Base-by-base conservation (phyloP, 345 rosid species). In the Physaria fendleri region DNA sequence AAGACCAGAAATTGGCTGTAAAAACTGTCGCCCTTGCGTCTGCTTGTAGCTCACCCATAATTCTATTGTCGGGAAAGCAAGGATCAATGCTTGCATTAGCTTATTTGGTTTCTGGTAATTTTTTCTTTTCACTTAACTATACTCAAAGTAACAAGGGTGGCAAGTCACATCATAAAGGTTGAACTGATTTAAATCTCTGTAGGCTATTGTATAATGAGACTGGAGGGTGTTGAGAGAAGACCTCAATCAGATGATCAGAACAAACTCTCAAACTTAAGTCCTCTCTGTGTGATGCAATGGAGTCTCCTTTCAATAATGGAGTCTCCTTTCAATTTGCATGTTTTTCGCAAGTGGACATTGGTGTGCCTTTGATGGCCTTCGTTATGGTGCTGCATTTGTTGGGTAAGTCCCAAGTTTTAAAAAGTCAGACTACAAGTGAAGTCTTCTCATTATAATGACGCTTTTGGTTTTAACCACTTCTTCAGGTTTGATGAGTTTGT, bases 281-380 rank as follows among this genome's bases (percentile, higher is more conserved):
- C 89, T 64, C 81, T 85, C 17, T 73, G 86, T 25, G 78, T 89
- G 56, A 68, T 73, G 16, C 93, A 92, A 43, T 88, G 98, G 98
- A 80, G 71, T 69, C 91, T 89, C 14, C 81, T 86, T 33, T 85
- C 95, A 13, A 71, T 82, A 10, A n/a, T n/a, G n/a, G n/a, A n/a
- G n/a, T n/a, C n/a, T n/a, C 14, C 81, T 86, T 33, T 85, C 95
- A 13, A 71, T 82, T 8, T 84, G 88, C 74, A 73, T 93, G 59
- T 89, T 93, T 76, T 92, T 84, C 55, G 79, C 86, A 71, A 82
- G 94, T 21, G 99, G 97, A 58, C 99, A 93, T 72, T 93, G 97
- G 98, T 92, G 98, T 60, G 91, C 98, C 64, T 92, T 92, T 53
- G 98, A 88, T 76, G 98, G 98, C 62, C 91, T 92, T 40, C 88